Conservation (phyloP, 495 filamentous ascomycete genomes). For the Xylaria nigripes region DNA sequence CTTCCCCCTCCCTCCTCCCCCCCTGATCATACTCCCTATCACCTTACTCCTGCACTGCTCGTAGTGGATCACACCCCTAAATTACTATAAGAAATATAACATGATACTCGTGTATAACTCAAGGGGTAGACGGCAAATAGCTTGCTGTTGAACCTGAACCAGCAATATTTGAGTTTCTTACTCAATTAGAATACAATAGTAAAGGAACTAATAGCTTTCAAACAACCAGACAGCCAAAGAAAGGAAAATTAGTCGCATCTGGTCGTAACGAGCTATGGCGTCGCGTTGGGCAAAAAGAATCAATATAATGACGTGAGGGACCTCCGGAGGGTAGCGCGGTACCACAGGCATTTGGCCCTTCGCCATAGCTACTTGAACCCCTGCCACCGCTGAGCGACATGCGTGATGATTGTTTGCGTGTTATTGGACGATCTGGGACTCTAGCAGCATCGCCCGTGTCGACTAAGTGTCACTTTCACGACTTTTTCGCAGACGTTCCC, state of each 20-base stretch:
- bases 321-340: not conserved
- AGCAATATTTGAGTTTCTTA: slow-evolving; percentile 2
- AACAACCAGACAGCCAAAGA: slow-evolving; percentile 3
- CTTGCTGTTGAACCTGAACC: slow-evolving; percentile 2
- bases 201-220: not conserved
- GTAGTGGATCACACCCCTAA: not conserved
- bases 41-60: not conserved
- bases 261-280: not conserved
- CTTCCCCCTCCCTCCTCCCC: not conserved
- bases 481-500: not conserved
- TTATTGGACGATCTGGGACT: not conserved
- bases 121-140: slow-evolving; percentile 1
- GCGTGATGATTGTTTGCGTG: not conserved
- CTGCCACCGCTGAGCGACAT: not conserved
- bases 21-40: not conserved
- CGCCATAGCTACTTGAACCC: not conserved
- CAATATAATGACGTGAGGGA: not conserved
- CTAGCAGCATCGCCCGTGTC: not conserved
- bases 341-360: not conserved
- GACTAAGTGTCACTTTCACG: not conserved
- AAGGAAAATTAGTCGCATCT: not conserved
- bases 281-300: not conserved
- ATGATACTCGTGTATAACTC: slow-evolving; percentile 5
- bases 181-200: slow-evolving; percentile 8
- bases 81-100: slow-evolving; percentile 5